Conservation (phyloP, 2,329 filamentous ascomycete species). For the Bipolaris oryzae region DNA sequence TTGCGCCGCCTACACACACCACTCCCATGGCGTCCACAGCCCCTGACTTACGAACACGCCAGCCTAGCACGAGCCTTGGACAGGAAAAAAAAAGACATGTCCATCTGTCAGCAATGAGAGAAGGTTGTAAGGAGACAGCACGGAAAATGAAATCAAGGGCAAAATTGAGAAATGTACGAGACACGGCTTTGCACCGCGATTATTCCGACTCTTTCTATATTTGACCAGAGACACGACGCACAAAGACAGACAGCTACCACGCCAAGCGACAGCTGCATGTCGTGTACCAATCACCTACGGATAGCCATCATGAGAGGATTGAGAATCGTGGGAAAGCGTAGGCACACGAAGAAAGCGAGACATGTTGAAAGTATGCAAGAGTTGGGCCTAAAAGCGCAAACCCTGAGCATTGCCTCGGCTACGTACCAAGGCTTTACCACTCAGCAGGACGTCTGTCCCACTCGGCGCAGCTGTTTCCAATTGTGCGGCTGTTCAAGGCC, state of each 20-base stretch:
- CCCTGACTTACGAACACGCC: not conserved
- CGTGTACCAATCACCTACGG: constrained; percentile 15
- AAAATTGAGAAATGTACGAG: constrained; percentile 6
- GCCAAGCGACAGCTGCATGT: constrained; percentile 16
- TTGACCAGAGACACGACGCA: constrained; percentile 16
- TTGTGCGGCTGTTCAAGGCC: constrained; percentile 17
- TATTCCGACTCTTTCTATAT: constrained; percentile 17
- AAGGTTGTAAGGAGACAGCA: not conserved
- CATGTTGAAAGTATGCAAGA: constrained; percentile 17
- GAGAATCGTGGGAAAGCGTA: constrained; percentile 6
- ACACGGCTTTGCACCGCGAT: constrained; percentile 7
- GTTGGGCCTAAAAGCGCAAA: constrained; percentile 13
- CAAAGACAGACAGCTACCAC: constrained; percentile 16
- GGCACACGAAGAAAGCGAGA: constrained; percentile 13
- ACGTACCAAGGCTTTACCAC: constrained; percentile 30
- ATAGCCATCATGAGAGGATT: constrained; percentile 14
- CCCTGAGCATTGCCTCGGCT: constrained; percentile 21
- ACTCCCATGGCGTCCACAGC: not conserved
- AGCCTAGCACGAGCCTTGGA: not conserved
- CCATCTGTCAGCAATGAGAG: constrained; percentile 5
- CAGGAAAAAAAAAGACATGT: not conserved
- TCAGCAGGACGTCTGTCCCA: constrained; percentile 18
- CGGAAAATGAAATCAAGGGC: not conserved
- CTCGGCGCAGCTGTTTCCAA: constrained; percentile 23
- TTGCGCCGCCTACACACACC: constrained; percentile 3